Percentiles rank a stretch among this genome's conserved stretches.
Conservation (phyloP, 2,329 filamentous ascomycete species). For the Coniochaeta sp. region DNA sequence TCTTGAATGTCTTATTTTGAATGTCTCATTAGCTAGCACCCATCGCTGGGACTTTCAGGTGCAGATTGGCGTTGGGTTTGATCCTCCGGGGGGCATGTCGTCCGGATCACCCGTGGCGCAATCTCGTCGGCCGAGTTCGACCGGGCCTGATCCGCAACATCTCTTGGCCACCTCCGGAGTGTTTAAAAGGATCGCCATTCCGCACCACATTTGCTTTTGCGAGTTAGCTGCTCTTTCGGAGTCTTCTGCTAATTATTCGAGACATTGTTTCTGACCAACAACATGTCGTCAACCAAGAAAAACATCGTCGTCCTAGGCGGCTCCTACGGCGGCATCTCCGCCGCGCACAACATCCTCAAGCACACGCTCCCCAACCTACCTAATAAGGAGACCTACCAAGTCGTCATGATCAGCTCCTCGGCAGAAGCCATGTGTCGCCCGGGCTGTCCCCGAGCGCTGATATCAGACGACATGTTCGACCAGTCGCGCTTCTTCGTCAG, state of each 20-base stretch:
- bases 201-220: too few relatives aligned
- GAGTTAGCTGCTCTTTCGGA: too few relatives aligned
- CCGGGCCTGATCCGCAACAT: neutral
- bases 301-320: slow-evolving; percentile 46
- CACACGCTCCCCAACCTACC: slow-evolving; percentile 37
- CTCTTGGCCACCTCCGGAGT: neutral
- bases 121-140: neutral
- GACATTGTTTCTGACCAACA: neutral
- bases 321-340: slow-evolving; percentile 43
- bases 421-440: slow-evolving; percentile 33
- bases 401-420: slow-evolving; percentile 36
- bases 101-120: neutral
- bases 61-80: too few relatives aligned
- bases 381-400: slow-evolving; percentile 26
- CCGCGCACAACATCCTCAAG: slow-evolving; percentile 46
- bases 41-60: too few relatives aligned
- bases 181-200: neutral
- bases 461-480: slow-evolving; percentile 34
- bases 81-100: neutral
- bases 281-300: slow-evolving; percentile 10
- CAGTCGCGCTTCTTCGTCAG: slow-evolving; percentile 36
- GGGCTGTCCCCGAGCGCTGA: slow-evolving; percentile 37
- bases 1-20: too few relatives aligned
- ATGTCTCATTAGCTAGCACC: too few relatives aligned
- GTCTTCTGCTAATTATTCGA: neutral